Base-by-base conservation (phyloP, 345 rosid species). In the Moricandia arvensis region DNA sequence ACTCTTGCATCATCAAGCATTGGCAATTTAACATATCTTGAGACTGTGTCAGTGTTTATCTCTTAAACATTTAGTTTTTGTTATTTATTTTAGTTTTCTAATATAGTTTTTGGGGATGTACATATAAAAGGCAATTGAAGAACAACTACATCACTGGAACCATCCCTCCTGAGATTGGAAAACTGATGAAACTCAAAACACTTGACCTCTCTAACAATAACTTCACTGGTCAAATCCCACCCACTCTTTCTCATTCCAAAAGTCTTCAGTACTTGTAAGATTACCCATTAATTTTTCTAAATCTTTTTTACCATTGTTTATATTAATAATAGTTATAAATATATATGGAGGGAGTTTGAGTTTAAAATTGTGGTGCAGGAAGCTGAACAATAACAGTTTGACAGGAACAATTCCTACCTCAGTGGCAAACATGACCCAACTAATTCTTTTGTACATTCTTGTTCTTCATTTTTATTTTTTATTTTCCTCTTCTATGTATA, bases 161-260 rank as follows among this genome's bases (percentile, higher is more conserved):
- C 7, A 84, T 94, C 18, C 96, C 98, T 27, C 2, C 76, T 8
- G 95, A 94, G 79, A 61, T 94, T 64, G 97, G 97, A 66, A 89
- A 71, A 85, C 86, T 91, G 51, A 66, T 81, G 69, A 90, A 85
- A 80, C 96, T 94, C 49, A 85, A 77, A 47, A 88, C 90, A 73
- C 86, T 95, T 75, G 99, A 95, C 87, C 87, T 95, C 69, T 95
- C 99, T 34, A 70, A 82, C 41, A 95, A 95, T 77, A 74, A 38
- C 65, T 92, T 95, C 73, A 80, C 41, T 51, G 93, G 96, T 38
- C 65, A 78, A 85, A 85, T 95, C 71, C 99, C 99, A 63, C 41
- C 59, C 24, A 66, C 82, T 80, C 68, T 95, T 8, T 86, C 91
- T 71, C 69, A 79, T 17, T 76, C 90, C 30, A 78, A 73, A 68